A percentile compares a stretch with the other conserved stretches of the same genome.
phyloP scores from a whole-genome alignment of 768 basidiomycete genomes.

The Mycena metata region DNA sequence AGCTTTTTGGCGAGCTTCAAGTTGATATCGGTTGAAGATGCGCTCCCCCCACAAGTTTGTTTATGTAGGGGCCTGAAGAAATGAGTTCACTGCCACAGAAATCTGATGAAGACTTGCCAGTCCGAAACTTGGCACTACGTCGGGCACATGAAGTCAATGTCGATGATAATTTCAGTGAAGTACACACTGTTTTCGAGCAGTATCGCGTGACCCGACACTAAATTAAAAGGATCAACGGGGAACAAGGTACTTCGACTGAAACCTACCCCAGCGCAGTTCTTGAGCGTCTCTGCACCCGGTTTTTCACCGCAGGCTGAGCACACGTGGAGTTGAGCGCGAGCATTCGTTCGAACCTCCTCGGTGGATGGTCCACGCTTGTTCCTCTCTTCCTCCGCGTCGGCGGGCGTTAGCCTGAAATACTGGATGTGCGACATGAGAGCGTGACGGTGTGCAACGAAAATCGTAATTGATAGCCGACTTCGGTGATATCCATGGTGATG shows the following conservation, averaged over 20 bases:
- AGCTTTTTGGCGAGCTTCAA: constrained; percentile 32
- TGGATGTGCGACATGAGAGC: constrained; percentile 25
- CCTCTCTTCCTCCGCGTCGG: constrained; percentile 2
- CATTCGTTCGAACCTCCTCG: constrained; percentile 14
- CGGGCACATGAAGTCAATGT: neutral
- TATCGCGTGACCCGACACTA: constrained; percentile 23
- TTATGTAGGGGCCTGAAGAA: constrained; percentile 20
- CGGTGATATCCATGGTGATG: too few species aligned
- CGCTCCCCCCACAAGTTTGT: constrained; percentile 2
- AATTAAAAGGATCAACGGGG: neutral
- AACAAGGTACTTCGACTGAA: neutral
- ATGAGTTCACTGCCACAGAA: neutral
- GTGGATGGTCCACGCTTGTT: neutral
- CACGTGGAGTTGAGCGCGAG: constrained; percentile 11
- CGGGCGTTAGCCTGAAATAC: constrained; percentile 22
- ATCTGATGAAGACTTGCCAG: neutral
- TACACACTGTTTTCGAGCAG: constrained; percentile 24
- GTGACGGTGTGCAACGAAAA: too few species aligned
- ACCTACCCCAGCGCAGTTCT: constrained; percentile 26
- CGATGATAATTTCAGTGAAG: neutral
- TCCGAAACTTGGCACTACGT: constrained; percentile 26
- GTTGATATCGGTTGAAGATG: constrained; percentile 16
- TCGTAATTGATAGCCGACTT: too few species aligned
- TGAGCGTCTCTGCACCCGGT: constrained; percentile 4
- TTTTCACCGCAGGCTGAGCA: constrained; percentile 24